A percentile compares a stretch with the other conserved stretches of the same genome.
These are phyloP conservation scores for Picea sitchensis DNA, from an alignment of 75 land plant species.

Conservation along the genomic window DNA sequence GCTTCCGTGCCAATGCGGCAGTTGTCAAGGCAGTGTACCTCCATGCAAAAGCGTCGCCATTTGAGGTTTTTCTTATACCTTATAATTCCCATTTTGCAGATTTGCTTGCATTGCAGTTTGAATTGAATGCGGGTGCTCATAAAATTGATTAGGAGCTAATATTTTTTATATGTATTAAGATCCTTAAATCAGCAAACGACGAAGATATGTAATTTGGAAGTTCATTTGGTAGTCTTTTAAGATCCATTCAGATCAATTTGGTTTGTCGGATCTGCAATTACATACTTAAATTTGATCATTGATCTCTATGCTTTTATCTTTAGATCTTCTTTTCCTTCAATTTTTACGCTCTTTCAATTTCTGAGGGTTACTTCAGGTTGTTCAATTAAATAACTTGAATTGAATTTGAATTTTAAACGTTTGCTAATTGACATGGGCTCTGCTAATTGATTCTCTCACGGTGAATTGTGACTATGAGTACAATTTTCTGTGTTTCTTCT, in stretches of 20 bases:
- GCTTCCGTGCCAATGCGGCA: not conserved
- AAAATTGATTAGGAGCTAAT: not conserved
- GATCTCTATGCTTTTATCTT: no score
- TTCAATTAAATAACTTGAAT: not conserved
- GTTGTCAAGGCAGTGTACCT: not conserved
- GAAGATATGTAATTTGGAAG: not conserved
- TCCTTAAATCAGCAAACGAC: not conserved
- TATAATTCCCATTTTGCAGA: not conserved
- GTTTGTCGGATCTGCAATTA: no score
- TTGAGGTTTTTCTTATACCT: not conserved
- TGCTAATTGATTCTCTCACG: not conserved
- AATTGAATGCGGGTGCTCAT: not conserved
- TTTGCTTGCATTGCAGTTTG: not conserved
- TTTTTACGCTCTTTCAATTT: no score
- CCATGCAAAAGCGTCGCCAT: constrained; percentile 1
- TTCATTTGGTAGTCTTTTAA: no score
- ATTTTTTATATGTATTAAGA: not conserved
- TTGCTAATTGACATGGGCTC: not conserved
- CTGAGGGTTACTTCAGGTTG: not conserved
- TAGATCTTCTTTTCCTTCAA: no score
- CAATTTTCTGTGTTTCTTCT: not conserved
- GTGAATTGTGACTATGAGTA: not conserved
- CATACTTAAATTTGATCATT: no score
- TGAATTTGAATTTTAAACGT: not conserved
- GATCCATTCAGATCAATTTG: no score